A percentile compares a stretch with the other conserved stretches of the same genome.
Conservation (phyloP, 768 basidiomycete species). For the Candolleomyces eurysporus region DNA sequence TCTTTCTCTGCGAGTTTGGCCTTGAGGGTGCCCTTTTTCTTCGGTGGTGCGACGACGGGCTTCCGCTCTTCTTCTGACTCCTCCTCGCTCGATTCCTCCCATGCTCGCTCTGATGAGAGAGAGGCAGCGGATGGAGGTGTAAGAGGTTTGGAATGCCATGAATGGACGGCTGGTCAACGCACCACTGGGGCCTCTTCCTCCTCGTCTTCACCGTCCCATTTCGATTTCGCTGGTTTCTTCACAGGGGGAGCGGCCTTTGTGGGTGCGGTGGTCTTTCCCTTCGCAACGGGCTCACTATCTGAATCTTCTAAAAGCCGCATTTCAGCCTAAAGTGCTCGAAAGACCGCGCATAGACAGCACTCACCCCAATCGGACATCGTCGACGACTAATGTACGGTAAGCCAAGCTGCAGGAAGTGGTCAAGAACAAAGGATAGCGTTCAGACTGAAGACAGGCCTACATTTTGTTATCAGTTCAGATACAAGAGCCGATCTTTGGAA, state of each 20-base stretch:
- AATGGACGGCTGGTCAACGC: too few species aligned
- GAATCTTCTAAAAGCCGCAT: conserved; percentile 27
- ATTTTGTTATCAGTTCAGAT: conserved; percentile 2
- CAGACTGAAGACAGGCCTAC: background rate
- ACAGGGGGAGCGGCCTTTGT: conserved; percentile 10
- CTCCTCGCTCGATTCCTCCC: conserved; percentile 59
- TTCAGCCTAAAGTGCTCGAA: background rate
- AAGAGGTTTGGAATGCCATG: background rate
- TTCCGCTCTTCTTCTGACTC: conserved; percentile 58
- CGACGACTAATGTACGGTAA: background rate
- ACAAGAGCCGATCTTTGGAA: background rate
- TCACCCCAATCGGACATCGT: conserved; percentile 41
- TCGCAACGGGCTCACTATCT: conserved; percentile 32
- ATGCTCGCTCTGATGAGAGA: conserved; percentile 67
- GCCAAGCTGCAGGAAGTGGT: too few species aligned
- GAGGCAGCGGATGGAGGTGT: background rate
- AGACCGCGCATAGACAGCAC: conserved; percentile 5
- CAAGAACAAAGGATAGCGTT: background rate
- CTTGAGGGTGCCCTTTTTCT: conserved; percentile 93
- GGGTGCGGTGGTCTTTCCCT: conserved; percentile 16
- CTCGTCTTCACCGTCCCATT: conserved; percentile 92
- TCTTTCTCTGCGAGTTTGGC: conserved; percentile 92
- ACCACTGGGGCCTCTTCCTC: conserved; percentile 80
- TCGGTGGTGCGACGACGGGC: conserved; percentile 60
- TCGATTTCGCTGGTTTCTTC: conserved; percentile 39